Evolutionary conservation across 768 basidiomycete genomes (phyloP).

Genomic region (Sporobolomyces phaffii): DNA sequence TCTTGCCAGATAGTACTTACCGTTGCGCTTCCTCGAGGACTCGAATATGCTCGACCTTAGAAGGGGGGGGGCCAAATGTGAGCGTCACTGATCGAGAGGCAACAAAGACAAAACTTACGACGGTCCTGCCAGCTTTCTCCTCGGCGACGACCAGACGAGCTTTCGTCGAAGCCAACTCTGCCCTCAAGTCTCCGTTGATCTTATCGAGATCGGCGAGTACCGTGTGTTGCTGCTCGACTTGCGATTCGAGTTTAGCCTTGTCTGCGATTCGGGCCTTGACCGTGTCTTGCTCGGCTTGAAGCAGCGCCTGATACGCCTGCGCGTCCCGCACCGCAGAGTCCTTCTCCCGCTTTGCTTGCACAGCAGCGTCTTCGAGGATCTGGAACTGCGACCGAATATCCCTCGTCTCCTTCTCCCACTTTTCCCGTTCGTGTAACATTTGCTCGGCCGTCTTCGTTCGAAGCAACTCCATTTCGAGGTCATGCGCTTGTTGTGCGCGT

Average conservation of each 20-base stretch:
- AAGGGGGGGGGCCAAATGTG: slow-evolving; percentile 51
- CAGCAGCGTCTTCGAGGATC: slow-evolving; percentile 78
- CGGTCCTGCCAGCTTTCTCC: slow-evolving; percentile 49
- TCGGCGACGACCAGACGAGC: slow-evolving; percentile 39
- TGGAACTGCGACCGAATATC: slow-evolving; percentile 68
- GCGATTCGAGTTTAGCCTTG: slow-evolving; percentile 45
- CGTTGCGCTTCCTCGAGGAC: slow-evolving; percentile 57
- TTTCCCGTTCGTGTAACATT: slow-evolving; percentile 50
- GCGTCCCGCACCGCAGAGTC: slow-evolving; percentile 65
- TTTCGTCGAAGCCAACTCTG: slow-evolving; percentile 44
- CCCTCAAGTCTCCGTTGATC: slow-evolving; percentile 46
- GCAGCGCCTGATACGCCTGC: slow-evolving; percentile 54
- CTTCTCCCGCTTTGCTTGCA: slow-evolving; percentile 77
- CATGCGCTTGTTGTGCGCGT: slow-evolving; percentile 44
- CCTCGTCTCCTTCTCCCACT: slow-evolving; percentile 68
- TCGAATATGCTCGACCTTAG: slow-evolving; percentile 56
- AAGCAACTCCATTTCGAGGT: slow-evolving; percentile 25
- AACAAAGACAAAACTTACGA: slow-evolving; percentile 46
- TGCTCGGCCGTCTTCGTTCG: slow-evolving; percentile 28
- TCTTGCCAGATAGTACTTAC: not conserved
- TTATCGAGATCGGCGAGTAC: slow-evolving; percentile 50
- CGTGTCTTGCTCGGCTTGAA: slow-evolving; percentile 57
- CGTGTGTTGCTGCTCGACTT: slow-evolving; percentile 43
- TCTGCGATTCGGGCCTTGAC: slow-evolving; percentile 23
- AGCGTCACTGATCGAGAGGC: slow-evolving; percentile 26